Evolutionary conservation across 345 rosid genomes (phyloP).

Genomic region (Syzygium aqueum): DNA sequence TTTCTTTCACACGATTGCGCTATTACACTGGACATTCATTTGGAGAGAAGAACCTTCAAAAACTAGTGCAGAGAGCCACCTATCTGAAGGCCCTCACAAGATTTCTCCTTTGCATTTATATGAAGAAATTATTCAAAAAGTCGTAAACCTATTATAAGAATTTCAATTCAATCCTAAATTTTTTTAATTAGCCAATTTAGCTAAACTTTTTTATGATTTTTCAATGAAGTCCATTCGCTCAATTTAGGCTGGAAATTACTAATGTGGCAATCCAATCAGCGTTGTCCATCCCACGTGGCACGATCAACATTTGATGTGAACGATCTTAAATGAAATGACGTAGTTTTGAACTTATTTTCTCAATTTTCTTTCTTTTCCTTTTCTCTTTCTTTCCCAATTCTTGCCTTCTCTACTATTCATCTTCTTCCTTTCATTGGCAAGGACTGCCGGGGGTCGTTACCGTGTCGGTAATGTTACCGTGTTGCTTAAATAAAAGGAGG

Average conservation of each 20-base stretch:
- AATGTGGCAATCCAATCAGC: background rate
- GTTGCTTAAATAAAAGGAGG: background rate
- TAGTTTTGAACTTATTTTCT: background rate
- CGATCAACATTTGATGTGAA: fast-evolving
- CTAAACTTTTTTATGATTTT: no score
- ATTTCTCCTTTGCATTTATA: no score
- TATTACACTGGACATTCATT: background rate
- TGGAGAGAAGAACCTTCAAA: background rate
- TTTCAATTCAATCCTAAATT: no score
- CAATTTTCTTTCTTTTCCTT: background rate
- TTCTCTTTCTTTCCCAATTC: background rate
- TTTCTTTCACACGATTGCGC: background rate
- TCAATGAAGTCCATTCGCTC: background rate
- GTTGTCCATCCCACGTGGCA: background rate
- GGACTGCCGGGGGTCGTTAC: background rate
- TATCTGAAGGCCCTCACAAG: background rate
- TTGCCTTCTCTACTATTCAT: background rate
- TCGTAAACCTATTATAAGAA: background rate
- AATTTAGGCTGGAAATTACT: background rate
- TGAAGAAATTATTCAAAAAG: no score
- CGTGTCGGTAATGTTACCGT: background rate
- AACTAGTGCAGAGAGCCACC: background rate
- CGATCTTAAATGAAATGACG: no score
- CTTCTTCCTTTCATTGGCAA: background rate
- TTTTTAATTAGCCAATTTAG: no score